phyloP scores from a whole-genome alignment of 306 rosid species.

The Medicago ruthenica region DNA sequence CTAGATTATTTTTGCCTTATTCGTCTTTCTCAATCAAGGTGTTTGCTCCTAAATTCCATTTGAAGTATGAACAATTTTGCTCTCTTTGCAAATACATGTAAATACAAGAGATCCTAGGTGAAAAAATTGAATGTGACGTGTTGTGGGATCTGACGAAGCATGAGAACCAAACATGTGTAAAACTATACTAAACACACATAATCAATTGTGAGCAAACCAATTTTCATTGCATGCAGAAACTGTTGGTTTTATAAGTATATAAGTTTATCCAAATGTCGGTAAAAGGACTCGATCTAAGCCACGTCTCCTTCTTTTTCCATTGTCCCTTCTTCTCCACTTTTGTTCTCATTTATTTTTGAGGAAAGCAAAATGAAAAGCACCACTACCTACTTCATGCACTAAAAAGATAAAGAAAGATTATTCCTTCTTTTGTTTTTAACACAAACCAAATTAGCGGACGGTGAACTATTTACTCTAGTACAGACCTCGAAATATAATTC shows the following conservation, averaged over 20 bases:
- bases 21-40: too few species aligned
- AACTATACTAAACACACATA: constrained; percentile 38
- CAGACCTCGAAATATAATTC: background rate
- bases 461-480: constrained; percentile 27
- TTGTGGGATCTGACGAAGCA: constrained; percentile 39
- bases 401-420: constrained; percentile 29
- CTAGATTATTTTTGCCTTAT: too few species aligned
- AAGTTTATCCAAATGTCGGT: constrained; percentile 43
- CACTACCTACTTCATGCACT: background rate
- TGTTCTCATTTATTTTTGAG: constrained; percentile 31
- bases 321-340: constrained; percentile 24
- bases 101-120: too few species aligned
- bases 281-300: constrained; percentile 38
- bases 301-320: constrained; percentile 37
- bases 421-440: constrained; percentile 18
- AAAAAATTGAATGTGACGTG: constrained; percentile 7
- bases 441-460: background rate
- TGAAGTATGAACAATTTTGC: too few species aligned
- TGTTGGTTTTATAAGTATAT: constrained; percentile 9
- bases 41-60: too few species aligned
- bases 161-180: constrained; percentile 40
- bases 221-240: constrained; percentile 46
- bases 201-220: constrained; percentile 13
- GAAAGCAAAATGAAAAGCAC: background rate
- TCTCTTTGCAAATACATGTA: too few species aligned